Conservation (phyloP, 2,329 filamentous ascomycete species). For the Neonectria punicea region DNA sequence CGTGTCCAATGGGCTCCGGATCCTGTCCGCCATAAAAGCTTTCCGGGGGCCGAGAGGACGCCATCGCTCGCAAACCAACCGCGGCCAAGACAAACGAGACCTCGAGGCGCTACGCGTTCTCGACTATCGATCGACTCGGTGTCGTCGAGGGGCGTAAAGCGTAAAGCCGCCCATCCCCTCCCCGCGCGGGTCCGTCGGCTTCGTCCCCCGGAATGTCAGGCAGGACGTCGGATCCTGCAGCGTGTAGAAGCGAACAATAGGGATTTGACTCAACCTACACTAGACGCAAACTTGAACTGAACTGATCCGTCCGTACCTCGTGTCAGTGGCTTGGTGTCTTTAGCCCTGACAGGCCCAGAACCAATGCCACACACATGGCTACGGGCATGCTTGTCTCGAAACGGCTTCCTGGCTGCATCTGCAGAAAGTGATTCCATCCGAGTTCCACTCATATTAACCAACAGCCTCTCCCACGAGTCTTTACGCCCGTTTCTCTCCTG, state of each 20-base stretch:
- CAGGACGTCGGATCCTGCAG: neutral
- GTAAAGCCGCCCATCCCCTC: neutral
- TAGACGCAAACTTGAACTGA: neutral
- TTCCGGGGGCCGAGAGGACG: neutral
- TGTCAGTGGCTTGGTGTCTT: neutral
- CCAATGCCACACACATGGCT: neutral
- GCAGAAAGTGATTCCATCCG: neutral
- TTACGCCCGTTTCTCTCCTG: no score
- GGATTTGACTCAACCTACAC: neutral
- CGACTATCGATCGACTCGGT: neutral
- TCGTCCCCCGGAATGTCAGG: neutral
- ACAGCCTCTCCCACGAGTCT: neutral
- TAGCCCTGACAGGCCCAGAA: neutral
- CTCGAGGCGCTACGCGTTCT: conserved; percentile 4
- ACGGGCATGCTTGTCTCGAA: conserved; percentile 2
- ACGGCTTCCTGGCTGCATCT: neutral
- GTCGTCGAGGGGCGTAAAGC: no score
- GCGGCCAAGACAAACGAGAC: neutral
- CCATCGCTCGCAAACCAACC: neutral
- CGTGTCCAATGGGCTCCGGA: neutral
- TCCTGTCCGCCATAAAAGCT: neutral
- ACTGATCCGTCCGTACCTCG: neutral
- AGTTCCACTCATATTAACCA: neutral
- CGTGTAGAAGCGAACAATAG: neutral
- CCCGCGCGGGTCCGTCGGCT: neutral